Base-by-base conservation (phyloP, 768 basidiomycete species). In the Suillus lakei region DNA sequence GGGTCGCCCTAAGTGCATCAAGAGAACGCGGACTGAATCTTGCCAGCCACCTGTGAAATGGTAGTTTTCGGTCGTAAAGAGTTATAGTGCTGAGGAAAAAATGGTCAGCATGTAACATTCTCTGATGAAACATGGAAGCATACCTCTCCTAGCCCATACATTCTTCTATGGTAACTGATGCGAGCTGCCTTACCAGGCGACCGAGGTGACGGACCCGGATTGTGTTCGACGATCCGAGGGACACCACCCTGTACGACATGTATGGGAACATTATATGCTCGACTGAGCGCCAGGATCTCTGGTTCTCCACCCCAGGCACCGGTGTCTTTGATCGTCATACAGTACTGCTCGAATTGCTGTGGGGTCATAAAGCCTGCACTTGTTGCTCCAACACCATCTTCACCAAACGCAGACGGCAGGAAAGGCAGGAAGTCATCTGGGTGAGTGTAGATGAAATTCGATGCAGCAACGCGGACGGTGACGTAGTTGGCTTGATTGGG, bases 291-390 rank as follows among this genome's bases (percentile, higher is more conserved):
- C 70, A 92, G 84, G 38, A 99, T 95, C 84, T 99, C 98, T 8
- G 95, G 96, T 79, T 99, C 96, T 41, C 98, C 97, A 58, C 98
- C 98, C 98, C 98, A 99, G 36, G 89, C 85, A n/a, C 88, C 90
- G 28, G 95, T 96, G 74, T 91, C 84, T 48, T 88, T 88, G 34
- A 99, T 89, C 13, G 84, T 82, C 63, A 79, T 77, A 74, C 96
- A 98, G 74, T 99, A 99, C 62, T 80, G 79, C 59, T 85, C 79
- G 70, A 92, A 95, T 71, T 89, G 83, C 51, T 76, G 73, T 26
- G 79, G 82, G 13, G 82, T 85, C 89, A 98, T 95, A 12, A 95
- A 70, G 4, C 93, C 95, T 30, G 85, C 78, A 39, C 69, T 67
- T 23, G 81, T 82, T 12, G 89, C 84, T 21, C 88, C 91, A 2